Evolutionary conservation across 2,329 filamentous ascomycete species (phyloP).

Genomic region (Claviceps sp.): DNA sequence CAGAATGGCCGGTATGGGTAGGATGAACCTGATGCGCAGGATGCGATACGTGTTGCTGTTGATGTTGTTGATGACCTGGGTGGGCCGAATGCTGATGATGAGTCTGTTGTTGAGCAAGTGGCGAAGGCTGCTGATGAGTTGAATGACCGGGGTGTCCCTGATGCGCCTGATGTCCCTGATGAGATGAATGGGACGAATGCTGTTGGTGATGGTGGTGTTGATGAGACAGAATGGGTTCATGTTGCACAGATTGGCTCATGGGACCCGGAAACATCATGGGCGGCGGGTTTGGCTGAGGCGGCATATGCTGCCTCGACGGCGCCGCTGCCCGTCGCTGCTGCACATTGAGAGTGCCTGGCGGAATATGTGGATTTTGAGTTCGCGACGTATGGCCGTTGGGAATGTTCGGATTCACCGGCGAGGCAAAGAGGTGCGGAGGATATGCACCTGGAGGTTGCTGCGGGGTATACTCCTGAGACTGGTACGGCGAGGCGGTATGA

Average conservation of each 20-base stretch:
- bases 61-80: constrained; percentile 13
- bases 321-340: constrained; percentile 29
- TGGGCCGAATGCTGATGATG: constrained; percentile 12
- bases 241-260: constrained; percentile 28
- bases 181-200: constrained; percentile 12
- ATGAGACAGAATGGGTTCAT: constrained; percentile 30
- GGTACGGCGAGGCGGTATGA: constrained; percentile 42
- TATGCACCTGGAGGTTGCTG: constrained; percentile 37
- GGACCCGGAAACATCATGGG: constrained; percentile 24
- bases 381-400: constrained; percentile 30
- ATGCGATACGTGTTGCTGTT: constrained; percentile 11
- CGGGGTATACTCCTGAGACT: constrained; percentile 37
- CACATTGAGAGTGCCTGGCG: constrained; percentile 33
- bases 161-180: constrained; percentile 16
- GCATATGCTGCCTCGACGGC: constrained; percentile 32
- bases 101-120: constrained; percentile 12
- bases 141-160: constrained; percentile 15
- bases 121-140: constrained; percentile 11
- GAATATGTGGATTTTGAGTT: constrained; percentile 30
- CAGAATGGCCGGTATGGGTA: constrained; percentile 10
- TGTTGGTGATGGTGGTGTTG: constrained; percentile 25
- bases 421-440: constrained; percentile 39
- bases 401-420: constrained; percentile 34
- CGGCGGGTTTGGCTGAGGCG: constrained; percentile 23
- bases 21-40: constrained; percentile 14